Evolutionary conservation across 768 basidiomycete genomes (phyloP), one percentile per base, ranked within the genome.

Genomic region (Calocybe indica): DNA sequence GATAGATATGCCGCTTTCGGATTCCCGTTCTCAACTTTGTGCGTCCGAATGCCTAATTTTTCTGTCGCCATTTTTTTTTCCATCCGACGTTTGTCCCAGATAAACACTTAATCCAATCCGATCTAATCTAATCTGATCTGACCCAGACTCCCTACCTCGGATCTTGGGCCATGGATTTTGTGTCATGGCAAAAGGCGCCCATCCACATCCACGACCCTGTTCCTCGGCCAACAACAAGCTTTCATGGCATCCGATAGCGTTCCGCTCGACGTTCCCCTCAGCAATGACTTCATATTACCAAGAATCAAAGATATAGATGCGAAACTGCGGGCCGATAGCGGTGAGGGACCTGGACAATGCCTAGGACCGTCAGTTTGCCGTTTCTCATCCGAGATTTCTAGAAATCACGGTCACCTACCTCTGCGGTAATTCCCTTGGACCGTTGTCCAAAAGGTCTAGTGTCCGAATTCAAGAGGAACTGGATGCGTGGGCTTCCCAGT

Each of bases 361-460:
- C 45, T 30, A n/a, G 36, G 40, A 31, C 6, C 45, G 9, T 7
- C 29, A 6, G 37, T 43, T 37, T 39, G 3, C 15, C 7, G 35
- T 48, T 45, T 47, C 55, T 42, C 43, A 28, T 41, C 46, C 47
- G 43, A 30, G 34, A 48, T 43, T 52, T 71, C 66, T 64, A 73
- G 79, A 80, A 43, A 62, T 60, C 47, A 68, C 72, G 47, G 83
- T 81, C 63, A 80, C 83, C 32, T 99, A 99, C 65, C 82, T 99
- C 44, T 94, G 91, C 62, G 96, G 96, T 32, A 98, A 99, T 69
- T 97, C 93, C 22, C 78, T 98, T 7, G 96, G 96, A 4, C 74
- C 86, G 46, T 70, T 90, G 58, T 79, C 88, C 38, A 89, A 83
- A 62, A 73, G 79, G 34, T 87, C 93, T 30, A 75, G 78, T 52